phyloP scores from a whole-genome alignment of 306 rosid genomes.

The Sphenostylis stenocarpa region DNA sequence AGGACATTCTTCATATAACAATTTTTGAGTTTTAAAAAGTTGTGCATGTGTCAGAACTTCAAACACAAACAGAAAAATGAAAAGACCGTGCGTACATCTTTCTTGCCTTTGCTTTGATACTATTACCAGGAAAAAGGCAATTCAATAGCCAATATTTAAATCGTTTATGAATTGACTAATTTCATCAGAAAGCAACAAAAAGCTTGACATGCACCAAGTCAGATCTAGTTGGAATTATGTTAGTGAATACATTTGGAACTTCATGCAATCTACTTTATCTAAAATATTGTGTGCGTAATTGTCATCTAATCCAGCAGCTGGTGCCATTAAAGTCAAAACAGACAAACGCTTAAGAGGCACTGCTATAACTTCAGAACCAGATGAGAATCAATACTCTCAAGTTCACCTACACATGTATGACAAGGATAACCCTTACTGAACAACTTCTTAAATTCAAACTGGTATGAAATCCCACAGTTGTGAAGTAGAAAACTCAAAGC shows the following conservation, averaged over 20 bases:
- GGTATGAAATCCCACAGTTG: neutral
- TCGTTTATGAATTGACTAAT: neutral
- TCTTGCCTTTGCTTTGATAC: neutral
- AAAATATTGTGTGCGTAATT: neutral
- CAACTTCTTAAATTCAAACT: neutral
- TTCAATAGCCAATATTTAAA: neutral
- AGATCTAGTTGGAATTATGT: neutral
- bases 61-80: neutral
- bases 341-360: neutral
- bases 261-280: neutral
- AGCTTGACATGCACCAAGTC: neutral
- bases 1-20: conserved; percentile 2
- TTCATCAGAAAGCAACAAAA: conserved; percentile 1
- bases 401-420: neutral
- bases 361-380: neutral
- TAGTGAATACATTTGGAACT: neutral
- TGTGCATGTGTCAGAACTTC: conserved; percentile 17
- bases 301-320: neutral
- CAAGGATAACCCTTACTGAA: neutral
- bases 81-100: neutral
- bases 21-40: conserved; percentile 2
- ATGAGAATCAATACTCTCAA: neutral
- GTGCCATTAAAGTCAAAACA: neutral
- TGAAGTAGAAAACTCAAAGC: neutral
- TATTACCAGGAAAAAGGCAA: neutral